These are phyloP conservation scores for Beauveria rudraprayagi DNA, from an alignment of 2,329 filamentous ascomycete genomes.

Conservation along the genomic window DNA sequence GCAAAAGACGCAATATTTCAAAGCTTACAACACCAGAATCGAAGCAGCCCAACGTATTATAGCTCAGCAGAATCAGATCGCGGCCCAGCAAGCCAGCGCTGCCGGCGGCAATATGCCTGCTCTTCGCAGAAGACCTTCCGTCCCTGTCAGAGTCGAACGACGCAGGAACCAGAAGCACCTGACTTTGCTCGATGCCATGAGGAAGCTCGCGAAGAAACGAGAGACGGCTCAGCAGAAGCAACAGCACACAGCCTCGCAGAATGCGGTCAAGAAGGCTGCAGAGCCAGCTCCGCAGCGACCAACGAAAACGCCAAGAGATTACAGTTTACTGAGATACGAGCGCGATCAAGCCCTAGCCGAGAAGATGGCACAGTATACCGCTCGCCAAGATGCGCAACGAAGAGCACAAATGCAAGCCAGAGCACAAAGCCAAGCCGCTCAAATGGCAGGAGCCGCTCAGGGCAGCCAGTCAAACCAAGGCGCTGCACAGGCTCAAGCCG, in stretches of 20 bases:
- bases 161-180: constrained; percentile 80
- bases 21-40: constrained; percentile 55
- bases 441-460: constrained; percentile 24
- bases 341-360: constrained; percentile 63
- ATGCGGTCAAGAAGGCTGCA: constrained; percentile 74
- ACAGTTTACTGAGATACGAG: constrained; percentile 82
- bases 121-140: constrained; percentile 61
- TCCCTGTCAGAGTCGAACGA: constrained; percentile 77
- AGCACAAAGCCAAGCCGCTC: constrained; percentile 36
- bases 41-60: constrained; percentile 51
- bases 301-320: constrained; percentile 77
- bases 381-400: constrained; percentile 52
- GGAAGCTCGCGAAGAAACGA: constrained; percentile 89
- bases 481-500: constrained; percentile 17
- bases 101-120: constrained; percentile 26
- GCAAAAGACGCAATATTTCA: constrained; percentile 93
- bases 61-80: constrained; percentile 44
- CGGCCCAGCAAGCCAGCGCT: constrained; percentile 41
- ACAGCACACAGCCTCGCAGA: constrained; percentile 69
- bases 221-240: constrained; percentile 82
- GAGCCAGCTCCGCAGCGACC: constrained; percentile 47
- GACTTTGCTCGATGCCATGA: constrained; percentile 86
- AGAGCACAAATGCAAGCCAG: constrained; percentile 41
- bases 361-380: constrained; percentile 46
- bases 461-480: not conserved